phyloP scores from a whole-genome alignment of 129 eudicot species.

The Tanacetum coccineum region DNA sequence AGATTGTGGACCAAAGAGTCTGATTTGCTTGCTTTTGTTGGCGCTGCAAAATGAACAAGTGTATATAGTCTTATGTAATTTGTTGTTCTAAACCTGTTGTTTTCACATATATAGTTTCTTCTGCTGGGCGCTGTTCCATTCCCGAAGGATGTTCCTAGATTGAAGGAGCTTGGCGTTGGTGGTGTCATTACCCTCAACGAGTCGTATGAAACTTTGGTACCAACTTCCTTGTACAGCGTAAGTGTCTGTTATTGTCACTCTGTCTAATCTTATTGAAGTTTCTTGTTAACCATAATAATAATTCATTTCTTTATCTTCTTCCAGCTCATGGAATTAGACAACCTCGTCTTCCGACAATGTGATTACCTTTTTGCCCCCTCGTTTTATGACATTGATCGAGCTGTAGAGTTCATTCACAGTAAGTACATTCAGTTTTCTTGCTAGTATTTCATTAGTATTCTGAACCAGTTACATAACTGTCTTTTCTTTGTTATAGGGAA shows the following conservation, averaged over 20 bases:
- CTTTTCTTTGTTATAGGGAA: conserved; percentile 46
- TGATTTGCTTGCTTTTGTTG: background rate
- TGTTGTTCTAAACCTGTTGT: conserved; percentile 4
- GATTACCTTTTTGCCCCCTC: conserved; percentile 97
- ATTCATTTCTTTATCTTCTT: background rate
- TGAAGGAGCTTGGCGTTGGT: conserved; percentile 87
- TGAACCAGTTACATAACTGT: background rate
- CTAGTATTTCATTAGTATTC: background rate
- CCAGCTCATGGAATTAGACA: conserved; percentile 82
- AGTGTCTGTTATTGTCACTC: conserved; percentile 4
- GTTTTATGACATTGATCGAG: conserved; percentile 67
- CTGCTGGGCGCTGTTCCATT: conserved; percentile 96
- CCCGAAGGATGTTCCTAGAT: conserved; percentile 70
- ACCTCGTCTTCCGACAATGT: conserved; percentile 90
- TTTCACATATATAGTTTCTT: conserved; percentile 49
- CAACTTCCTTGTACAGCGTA: conserved; percentile 68
- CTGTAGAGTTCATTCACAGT: conserved; percentile 88
- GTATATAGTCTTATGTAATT: background rate
- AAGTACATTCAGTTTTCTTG: conserved; percentile 3
- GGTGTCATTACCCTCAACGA: conserved; percentile 93
- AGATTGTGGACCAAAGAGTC: background rate
- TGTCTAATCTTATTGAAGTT: too few species aligned
- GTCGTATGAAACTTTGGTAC: conserved; percentile 86
- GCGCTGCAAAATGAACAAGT: background rate
- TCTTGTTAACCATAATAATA: too few species aligned